Base-by-base conservation (phyloP, 2,329 filamentous ascomycete genomes). In the Ampelomyces quisqualis region DNA sequence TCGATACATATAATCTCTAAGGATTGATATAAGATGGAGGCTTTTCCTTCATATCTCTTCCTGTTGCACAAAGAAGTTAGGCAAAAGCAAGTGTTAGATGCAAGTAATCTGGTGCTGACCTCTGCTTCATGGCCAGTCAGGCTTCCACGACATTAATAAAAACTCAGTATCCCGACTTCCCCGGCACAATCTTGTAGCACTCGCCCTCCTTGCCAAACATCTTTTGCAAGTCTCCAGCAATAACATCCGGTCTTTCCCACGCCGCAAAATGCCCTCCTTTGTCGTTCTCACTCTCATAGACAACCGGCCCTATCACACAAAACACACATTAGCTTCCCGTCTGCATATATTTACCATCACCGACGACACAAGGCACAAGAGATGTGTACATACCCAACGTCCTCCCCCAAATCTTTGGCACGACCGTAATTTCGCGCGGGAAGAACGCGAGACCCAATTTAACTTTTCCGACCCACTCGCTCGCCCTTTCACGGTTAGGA, bases 221-320 rank as follows among this genome's bases (percentile, higher is more conserved):
- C 5, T 68, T 69, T 47, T 69, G 70, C 39, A 85, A 45, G 57
- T 85, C 81, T 2, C 62, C 64, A 0, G 70, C 75, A 17, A 85
- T 64, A 4, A 71, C 64, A 15, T 78, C 69, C 0, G 81, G 81
- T 15, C 68, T 67, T 62, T 85, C 81, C 53, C 74, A 77, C 0
- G 81, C 76, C 2, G 79, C 80, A 55, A 85, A 85, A 58, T 85
- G 81, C 0, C 81, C 81, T 0, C 79, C 79, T 6, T 69, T 69
- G 1, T 72, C 61, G 34, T 80, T 73, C 5, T 64, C 54, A 14
- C 67, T 71, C 51, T 82, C 76, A 35, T 77, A 80, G 0, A 84
- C 82, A 0, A 86, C 72, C 0, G 76, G 53, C 2, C 63, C 63
- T 65, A 20, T 17, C 10, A 7, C 27, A 9, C 27, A 18, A 13